phyloP scores from a whole-genome alignment of 306 rosid species.

The Dryas alaskensis region DNA sequence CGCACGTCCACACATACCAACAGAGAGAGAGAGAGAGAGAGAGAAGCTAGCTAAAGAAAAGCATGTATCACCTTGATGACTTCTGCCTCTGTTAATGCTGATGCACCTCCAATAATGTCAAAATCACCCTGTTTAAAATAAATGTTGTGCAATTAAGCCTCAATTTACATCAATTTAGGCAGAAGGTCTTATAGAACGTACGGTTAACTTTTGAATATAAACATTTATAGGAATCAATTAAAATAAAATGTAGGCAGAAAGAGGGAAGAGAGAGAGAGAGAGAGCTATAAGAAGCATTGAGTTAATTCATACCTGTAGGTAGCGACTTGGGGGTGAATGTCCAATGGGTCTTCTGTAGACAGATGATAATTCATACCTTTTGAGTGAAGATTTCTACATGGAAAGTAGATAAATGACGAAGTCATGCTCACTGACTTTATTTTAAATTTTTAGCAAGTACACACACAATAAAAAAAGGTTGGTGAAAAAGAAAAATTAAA shows the following conservation, averaged over 20 bases:
- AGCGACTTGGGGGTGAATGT: constrained; percentile 87
- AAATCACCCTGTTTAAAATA: constrained; percentile 77
- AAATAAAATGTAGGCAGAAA: background rate
- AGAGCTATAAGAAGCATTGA: constrained; percentile 10
- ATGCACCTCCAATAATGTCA: constrained; percentile 87
- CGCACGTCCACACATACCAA: background rate
- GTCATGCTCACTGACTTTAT: constrained; percentile 1
- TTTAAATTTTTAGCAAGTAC: background rate
- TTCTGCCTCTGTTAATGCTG: constrained; percentile 86
- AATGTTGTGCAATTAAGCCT: constrained; percentile 14
- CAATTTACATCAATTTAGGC: constrained; percentile 11
- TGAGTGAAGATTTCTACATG: constrained; percentile 76
- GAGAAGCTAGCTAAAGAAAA: constrained; percentile 8
- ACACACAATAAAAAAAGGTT: no score
- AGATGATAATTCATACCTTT: constrained; percentile 73
- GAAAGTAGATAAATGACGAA: background rate
- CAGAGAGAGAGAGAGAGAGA: background rate
- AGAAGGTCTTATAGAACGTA: background rate
- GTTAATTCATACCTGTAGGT: constrained; percentile 69
- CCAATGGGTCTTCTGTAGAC: constrained; percentile 93
- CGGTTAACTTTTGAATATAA: constrained; percentile 2
- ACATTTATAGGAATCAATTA: background rate
- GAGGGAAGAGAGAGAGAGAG: background rate
- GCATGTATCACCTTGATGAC: constrained; percentile 67
- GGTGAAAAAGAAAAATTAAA: no score